Evolutionary conservation across 2,329 filamentous ascomycete species (phyloP), one percentile per base, ranked within the genome.

Genomic region (Fusarium sp.): DNA sequence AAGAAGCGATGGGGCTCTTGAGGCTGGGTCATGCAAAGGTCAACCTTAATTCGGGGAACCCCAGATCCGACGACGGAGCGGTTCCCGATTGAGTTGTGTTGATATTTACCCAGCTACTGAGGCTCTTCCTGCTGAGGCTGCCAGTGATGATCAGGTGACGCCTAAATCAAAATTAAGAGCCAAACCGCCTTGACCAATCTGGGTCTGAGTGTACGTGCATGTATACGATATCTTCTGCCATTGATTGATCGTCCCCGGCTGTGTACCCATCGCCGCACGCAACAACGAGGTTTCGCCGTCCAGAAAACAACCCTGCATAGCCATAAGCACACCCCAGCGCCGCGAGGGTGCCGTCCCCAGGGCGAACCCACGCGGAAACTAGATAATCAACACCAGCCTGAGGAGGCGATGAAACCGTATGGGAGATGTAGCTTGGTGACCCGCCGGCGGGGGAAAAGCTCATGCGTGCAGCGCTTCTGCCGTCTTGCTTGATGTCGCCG

Each of bases 321-420:
- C 47, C 28, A 50, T 32, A n/a, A 8, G 14, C 10, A 32, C 22
- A 50, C 4, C 26, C 10, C 28, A 50, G 28, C 14, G 18, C 26
- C 20, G 20, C 28, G 20, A 50, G 10, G 10, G 10, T 32, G 10
- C 22, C 32, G 32, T 20, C 47, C 6, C 47, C 28, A n/a, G 28
- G 28, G 6, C 28, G 47, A 6, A 32, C 12, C 47, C 47, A 32
- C 7, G 20, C 22, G 7, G 47, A 50, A 30, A 28, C 28, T n/a
- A 15, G 10, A n/a, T 50, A 50, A 9, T 14, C 28, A 8, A 50
- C 28, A 0, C 28, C 47, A 0, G 47, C 14, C 17, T 32, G 14
- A 32, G 28, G 28, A 12, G 28, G 20, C 20, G 26, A 32, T 0
- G 28, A 30, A 6, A n/a, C n/a, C 0, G 1, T 1, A 14, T 32